Evolutionary conservation across 768 basidiomycete species (phyloP), one percentile per base, ranked within the genome.

Genomic region (Suillus variegatus): DNA sequence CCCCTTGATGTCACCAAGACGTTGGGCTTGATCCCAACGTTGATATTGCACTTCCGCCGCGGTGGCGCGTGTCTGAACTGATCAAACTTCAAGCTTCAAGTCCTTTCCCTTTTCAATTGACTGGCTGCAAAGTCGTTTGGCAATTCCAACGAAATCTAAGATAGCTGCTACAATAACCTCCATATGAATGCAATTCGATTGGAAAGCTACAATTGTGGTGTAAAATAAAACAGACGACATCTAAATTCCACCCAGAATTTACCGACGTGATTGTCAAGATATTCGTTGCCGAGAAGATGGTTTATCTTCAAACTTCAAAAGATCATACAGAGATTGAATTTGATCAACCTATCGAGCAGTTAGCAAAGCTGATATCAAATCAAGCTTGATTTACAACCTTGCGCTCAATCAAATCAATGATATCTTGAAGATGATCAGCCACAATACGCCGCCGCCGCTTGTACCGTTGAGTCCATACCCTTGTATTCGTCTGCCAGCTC

Each of bases 401-500:
- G 71, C 89, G 87, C 72, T 99, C 97, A 46, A 99, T 82, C 54
- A 92, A 82, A 74, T 97, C 93, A 56, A 99, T 93, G 9, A 98
- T 94, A 71, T 97, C 94, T 40, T 86, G 88, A 63, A 99, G 81
- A 74, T 97, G 97, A 64, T 88, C 86, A 0, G 96, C 95, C 22
- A 98, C 82, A n/a, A 91, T 84, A 66, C 93, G 92, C 41, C 97
- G 84, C 74, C 25, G 84, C 84, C 2, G 91, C 88, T 71, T 94
- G 88, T 3, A 91, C 90, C 1, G 87, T 89, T 2, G 95, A 86
- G 72, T 95, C 93, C 85, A 98, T 92, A 14, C 85, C 78, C 76
- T 90, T 94, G 79, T 99, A 99, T 79, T 97, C 92, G 64, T 97
- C 95, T 2, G 96, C 91, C 28, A 99, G 83, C 72, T 95, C 93